Percentiles rank a stretch among this genome's conserved stretches.
These are phyloP conservation scores for Magnolia changhungtana DNA, from an alignment of 164 flowering plant species.

Conservation along the genomic window DNA sequence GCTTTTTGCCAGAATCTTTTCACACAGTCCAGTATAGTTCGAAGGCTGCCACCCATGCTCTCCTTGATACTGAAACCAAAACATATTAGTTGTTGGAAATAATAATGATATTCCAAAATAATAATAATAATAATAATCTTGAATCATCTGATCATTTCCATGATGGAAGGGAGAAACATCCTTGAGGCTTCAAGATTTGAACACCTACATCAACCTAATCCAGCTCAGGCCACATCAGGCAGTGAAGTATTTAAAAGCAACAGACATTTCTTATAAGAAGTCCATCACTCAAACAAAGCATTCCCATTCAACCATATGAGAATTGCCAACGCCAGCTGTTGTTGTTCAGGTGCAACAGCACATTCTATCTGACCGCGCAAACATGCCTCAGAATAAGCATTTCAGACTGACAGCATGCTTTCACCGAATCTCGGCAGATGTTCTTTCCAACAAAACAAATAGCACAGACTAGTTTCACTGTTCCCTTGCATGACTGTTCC, in stretches of 20 bases:
- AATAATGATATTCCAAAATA: neutral
- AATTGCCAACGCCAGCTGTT: too few relatives aligned
- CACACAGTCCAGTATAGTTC: slow-evolving; percentile 85
- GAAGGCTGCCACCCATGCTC: slow-evolving; percentile 86
- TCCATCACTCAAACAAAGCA: neutral
- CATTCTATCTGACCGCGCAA: too few relatives aligned
- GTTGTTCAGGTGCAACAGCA: too few relatives aligned
- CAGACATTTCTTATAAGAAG: too few relatives aligned
- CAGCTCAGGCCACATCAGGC: too few relatives aligned
- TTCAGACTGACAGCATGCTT: too few relatives aligned
- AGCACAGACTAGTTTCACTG: neutral
- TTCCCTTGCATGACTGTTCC: neutral
- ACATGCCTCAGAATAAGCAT: too few relatives aligned
- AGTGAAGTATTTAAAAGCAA: too few relatives aligned
- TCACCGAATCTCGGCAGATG: too few relatives aligned
- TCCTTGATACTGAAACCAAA: slow-evolving; percentile 79
- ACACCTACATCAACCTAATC: neutral
- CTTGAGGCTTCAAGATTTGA: neutral
- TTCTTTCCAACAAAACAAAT: neutral
- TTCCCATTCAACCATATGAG: neutral
- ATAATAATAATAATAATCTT: neutral
- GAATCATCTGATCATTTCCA: neutral
- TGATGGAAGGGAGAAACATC: neutral
- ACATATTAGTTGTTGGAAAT: neutral
- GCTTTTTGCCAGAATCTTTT: slow-evolving; percentile 87